Conservation (phyloP, 2,329 filamentous ascomycete species). For the Colletotrichum sublineola region DNA sequence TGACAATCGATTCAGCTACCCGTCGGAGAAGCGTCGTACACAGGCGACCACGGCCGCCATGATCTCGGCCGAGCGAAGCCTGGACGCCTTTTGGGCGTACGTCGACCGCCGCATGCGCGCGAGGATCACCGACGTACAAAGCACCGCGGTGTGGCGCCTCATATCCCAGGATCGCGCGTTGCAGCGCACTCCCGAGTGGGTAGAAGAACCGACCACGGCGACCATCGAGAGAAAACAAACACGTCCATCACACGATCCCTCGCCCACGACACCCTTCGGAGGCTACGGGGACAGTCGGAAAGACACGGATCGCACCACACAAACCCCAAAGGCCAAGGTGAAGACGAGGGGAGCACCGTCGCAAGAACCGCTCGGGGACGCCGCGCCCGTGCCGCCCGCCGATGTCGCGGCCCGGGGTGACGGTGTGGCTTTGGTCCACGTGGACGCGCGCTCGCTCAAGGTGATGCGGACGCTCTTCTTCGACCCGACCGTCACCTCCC, state of each 20-base stretch:
- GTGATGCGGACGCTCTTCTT: constrained; percentile 55
- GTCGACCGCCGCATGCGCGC: neutral
- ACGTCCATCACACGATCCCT: neutral
- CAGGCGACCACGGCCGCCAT: neutral
- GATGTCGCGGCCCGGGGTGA: no score
- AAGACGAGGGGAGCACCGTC: neutral
- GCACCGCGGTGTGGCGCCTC: neutral
- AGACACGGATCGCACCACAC: neutral
- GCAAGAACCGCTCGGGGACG: neutral
- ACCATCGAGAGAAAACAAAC: neutral
- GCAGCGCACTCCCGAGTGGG: neutral
- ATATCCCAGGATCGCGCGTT: neutral
- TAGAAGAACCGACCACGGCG: neutral
- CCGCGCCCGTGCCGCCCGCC: no score
- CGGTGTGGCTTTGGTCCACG: neutral
- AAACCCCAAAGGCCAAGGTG: neutral
- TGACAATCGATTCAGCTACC: neutral
- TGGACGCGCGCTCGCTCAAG: neutral
- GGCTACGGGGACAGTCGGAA: no score
- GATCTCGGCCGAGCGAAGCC: neutral
- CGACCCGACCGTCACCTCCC: constrained; percentile 51
- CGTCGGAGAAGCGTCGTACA: neutral
- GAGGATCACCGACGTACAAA: neutral
- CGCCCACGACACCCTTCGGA: neutral
- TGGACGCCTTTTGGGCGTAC: neutral